phyloP scores from a whole-genome alignment of 2,329 filamentous ascomycete species.

The Hypoxylon sp. region DNA sequence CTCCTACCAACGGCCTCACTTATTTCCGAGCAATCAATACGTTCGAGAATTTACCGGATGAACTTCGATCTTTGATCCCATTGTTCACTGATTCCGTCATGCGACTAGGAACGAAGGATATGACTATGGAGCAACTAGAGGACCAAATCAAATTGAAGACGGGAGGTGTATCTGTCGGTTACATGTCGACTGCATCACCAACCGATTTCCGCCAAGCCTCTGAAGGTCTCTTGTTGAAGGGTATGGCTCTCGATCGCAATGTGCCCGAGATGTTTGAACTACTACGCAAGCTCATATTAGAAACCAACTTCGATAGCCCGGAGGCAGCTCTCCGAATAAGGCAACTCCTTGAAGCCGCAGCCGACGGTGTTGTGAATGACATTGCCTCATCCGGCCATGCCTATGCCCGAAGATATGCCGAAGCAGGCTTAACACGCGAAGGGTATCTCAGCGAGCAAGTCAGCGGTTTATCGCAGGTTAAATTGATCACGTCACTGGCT shows the following conservation, averaged over 20 bases:
- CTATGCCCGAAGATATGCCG: conserved; percentile 86
- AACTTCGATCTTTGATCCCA: conserved; percentile 86
- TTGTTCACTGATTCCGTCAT: conserved; percentile 94
- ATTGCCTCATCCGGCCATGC: conserved; percentile 92
- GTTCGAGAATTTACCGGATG: conserved; percentile 83
- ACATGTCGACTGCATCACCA: conserved; percentile 86
- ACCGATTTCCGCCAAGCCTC: conserved; percentile 77
- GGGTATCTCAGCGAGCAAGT: conserved; percentile 85
- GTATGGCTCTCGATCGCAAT: conserved; percentile 91
- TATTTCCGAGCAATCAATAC: conserved; percentile 93
- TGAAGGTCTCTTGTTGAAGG: conserved; percentile 87
- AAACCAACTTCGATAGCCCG: conserved; percentile 90
- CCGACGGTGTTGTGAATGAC: conserved; percentile 90
- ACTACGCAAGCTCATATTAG: conserved; percentile 81
- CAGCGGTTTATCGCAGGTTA: conserved; percentile 90
- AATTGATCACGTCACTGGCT: conserved; percentile 84
- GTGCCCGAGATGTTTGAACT: conserved; percentile 93
- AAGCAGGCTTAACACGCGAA: conserved; percentile 81
- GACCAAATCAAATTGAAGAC: conserved; percentile 97
- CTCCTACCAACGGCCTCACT: conserved; percentile 93
- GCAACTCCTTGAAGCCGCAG: conserved; percentile 87
- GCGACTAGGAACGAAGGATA: conserved; percentile 89
- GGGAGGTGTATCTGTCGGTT: conserved; percentile 87
- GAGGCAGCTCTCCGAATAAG: conserved; percentile 86
- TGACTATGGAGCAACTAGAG: conserved; percentile 94